Percentiles rank a stretch among this genome's conserved stretches.
phyloP scores from a whole-genome alignment of 129 eudicot genomes.

The Mikania micrantha region DNA sequence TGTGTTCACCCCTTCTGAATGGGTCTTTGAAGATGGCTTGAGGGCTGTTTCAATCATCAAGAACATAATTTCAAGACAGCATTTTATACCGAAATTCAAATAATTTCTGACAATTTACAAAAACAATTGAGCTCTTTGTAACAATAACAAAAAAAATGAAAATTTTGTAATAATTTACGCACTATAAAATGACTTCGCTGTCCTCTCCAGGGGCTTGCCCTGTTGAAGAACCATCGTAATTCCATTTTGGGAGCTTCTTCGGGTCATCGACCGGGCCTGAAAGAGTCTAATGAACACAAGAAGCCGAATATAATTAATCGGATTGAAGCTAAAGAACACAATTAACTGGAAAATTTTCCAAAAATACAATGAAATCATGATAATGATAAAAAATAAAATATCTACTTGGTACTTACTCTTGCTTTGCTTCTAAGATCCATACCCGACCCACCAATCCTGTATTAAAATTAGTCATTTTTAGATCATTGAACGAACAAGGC shows the following conservation, averaged over 20 bases:
- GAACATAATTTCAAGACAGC: neutral
- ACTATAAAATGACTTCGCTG: constrained; percentile 93
- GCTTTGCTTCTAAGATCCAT: constrained; percentile 92
- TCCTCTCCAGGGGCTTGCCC: constrained; percentile 96
- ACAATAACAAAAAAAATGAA: neutral
- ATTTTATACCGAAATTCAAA: too few relatives aligned
- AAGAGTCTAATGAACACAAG: constrained; percentile 45
- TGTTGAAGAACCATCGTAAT: constrained; percentile 84
- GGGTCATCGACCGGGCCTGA: constrained; percentile 59
- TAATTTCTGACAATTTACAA: too few relatives aligned
- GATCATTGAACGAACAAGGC: neutral
- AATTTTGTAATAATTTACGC: constrained; percentile 17
- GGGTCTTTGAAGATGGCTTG: constrained; percentile 97
- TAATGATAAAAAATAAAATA: neutral
- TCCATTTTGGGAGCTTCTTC: constrained; percentile 82
- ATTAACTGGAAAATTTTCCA: too few relatives aligned
- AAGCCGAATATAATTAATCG: neutral
- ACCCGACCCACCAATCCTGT: constrained; percentile 96
- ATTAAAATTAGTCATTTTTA: constrained; percentile 5
- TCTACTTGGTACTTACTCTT: constrained; percentile 50
- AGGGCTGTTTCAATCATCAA: constrained; percentile 52
- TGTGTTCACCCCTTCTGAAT: constrained; percentile 87
- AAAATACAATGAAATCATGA: neutral
- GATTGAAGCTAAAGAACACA: neutral
- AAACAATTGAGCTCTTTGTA: too few relatives aligned